Conservation (phyloP, 108 stramenopile species). For the Aurantiochytrium sp. region DNA sequence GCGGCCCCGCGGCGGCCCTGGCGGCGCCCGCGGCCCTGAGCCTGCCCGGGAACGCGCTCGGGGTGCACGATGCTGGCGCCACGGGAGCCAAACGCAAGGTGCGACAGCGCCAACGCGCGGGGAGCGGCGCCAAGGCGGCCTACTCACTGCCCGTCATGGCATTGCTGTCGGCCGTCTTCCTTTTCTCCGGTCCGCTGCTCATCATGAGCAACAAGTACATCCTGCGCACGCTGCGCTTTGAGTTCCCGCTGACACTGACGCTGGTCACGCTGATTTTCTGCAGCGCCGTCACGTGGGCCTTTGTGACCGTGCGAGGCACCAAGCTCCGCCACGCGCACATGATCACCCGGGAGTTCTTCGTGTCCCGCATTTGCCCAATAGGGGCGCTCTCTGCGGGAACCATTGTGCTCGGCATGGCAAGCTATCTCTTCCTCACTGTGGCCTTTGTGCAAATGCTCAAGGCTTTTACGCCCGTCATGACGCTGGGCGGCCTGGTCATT, state of each 20-base stretch:
- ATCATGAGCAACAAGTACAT: constrained; percentile 32
- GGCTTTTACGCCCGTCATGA: constrained; percentile 42
- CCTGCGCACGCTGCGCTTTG: not conserved
- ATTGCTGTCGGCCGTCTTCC: not conserved
- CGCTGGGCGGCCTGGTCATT: constrained; percentile 5
- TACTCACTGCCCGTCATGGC: not conserved
- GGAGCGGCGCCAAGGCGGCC: no score
- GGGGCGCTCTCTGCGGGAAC: constrained; percentile 10
- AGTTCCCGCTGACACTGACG: not conserved
- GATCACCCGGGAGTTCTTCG: not conserved
- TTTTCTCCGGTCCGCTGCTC: not conserved
- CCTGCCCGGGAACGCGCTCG: no score
- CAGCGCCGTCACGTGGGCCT: not conserved
- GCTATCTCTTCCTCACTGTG: constrained; percentile 34
- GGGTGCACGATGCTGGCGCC: no score
- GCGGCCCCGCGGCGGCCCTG: no score
- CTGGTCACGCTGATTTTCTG: constrained; percentile 1
- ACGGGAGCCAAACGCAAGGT: no score
- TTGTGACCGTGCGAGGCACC: not conserved
- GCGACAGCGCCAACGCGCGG: no score
- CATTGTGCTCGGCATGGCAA: constrained; percentile 26
- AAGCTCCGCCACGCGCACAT: not conserved
- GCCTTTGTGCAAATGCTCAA: constrained; percentile 42
- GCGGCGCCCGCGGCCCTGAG: no score
- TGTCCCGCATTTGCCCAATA: constrained; percentile 6